These are phyloP conservation scores for Taphrina confusa DNA, from an alignment of 1,139 yeast species.

Conservation along the genomic window DNA sequence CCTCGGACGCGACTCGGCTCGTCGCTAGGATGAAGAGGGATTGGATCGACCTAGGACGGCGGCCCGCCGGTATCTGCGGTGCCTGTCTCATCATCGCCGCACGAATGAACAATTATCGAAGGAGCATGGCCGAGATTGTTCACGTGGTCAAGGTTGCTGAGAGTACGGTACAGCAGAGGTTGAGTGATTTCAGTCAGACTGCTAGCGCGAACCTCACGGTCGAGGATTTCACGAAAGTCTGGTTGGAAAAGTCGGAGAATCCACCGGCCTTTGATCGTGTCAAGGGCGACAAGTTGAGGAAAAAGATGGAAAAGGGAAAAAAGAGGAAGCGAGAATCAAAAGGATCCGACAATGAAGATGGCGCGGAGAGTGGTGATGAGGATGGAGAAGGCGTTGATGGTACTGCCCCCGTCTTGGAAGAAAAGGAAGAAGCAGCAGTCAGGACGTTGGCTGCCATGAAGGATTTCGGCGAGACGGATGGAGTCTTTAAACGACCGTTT, in stretches of 20 bases:
- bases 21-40: conserved; percentile 91
- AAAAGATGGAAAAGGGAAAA: conserved; percentile 36
- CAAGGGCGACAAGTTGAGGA: conserved; percentile 43
- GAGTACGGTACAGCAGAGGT: conserved; percentile 83
- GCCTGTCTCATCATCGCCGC: conserved; percentile 92
- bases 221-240: conserved; percentile 63
- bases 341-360: conserved; percentile 22
- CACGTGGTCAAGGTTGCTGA: conserved; percentile 95
- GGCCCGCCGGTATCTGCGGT: conserved; percentile 98
- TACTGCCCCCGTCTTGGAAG: conserved; percentile 3
- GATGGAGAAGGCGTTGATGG: conserved; percentile 18
- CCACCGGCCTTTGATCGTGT: conserved; percentile 82
- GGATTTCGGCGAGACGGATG: conserved; percentile 5
- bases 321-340: conserved; percentile 35
- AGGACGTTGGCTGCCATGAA: conserved; percentile 25
- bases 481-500: conserved; percentile 19
- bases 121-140: conserved; percentile 91
- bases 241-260: conserved; percentile 55
- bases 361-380: background rate
- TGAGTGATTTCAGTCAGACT: conserved; percentile 82
- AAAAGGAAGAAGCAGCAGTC: conserved; percentile 28
- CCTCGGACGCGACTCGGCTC: conserved; percentile 78
- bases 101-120: conserved; percentile 88
- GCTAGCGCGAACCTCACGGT: conserved; percentile 73
- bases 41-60: conserved; percentile 94